phyloP scores from a whole-genome alignment of 2,329 filamentous ascomycete genomes.

The Myriosclerotinia scirpicola region DNA sequence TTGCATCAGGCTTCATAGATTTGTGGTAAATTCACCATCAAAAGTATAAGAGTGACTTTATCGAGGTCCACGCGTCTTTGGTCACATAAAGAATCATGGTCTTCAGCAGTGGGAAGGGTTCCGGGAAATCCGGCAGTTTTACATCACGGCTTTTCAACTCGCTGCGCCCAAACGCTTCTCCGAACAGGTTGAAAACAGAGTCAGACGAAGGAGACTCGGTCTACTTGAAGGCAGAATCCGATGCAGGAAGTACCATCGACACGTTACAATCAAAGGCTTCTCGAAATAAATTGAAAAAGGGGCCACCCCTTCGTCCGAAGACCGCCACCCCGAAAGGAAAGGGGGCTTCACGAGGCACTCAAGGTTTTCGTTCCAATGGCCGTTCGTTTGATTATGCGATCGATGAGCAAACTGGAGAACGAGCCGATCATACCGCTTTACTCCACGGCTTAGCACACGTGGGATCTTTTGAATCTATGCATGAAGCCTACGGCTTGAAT shows the following conservation, averaged over 20 bases:
- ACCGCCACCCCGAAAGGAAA: neutral
- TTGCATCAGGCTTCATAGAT: neutral
- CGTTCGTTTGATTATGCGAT: constrained; percentile 14
- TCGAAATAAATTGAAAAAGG: constrained; percentile 21
- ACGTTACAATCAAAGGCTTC: constrained; percentile 17
- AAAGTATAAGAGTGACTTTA: neutral
- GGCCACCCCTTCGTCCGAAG: constrained; percentile 1
- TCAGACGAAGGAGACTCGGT: constrained; percentile 6
- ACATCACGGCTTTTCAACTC: constrained; percentile 20
- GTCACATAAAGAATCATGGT: constrained; percentile 4
- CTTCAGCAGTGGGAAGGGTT: constrained; percentile 1
- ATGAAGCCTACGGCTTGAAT: constrained; percentile 22
- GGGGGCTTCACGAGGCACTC: neutral
- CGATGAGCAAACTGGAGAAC: constrained; percentile 40
- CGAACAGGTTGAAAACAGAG: constrained; percentile 13
- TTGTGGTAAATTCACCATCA: neutral
- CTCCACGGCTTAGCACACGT: constrained; percentile 38
- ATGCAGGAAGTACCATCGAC: constrained; percentile 9
- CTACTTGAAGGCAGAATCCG: constrained; percentile 16
- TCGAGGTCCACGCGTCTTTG: neutral
- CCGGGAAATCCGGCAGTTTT: constrained; percentile 4
- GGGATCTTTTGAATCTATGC: constrained; percentile 36
- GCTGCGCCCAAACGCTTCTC: constrained; percentile 18
- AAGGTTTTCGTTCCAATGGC: constrained; percentile 3
- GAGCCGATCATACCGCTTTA: constrained; percentile 38